These are phyloP conservation scores for Symbiodinium natans DNA, from an alignment of 73 alveolate species.

Conservation along the genomic window DNA sequence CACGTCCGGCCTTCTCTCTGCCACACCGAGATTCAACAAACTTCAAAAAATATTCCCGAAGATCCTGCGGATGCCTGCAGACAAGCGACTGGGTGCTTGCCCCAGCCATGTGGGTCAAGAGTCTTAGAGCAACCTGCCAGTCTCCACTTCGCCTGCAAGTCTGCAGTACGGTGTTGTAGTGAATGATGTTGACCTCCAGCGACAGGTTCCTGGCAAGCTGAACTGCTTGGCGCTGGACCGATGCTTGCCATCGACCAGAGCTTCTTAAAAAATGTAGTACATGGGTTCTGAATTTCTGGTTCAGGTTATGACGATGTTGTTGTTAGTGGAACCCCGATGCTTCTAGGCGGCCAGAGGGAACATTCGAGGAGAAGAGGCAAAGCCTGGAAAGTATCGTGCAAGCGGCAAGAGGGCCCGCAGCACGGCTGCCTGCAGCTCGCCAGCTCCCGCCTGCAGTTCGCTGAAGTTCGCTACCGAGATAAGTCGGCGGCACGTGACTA, in stretches of 20 bases:
- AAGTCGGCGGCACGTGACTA: too few species aligned
- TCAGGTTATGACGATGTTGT: too few species aligned
- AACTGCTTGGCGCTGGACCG: neutral
- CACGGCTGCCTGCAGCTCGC: neutral
- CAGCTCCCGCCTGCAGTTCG: neutral
- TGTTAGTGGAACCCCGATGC: too few species aligned
- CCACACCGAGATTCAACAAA: neutral
- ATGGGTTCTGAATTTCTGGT: too few species aligned
- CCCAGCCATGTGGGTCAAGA: too few species aligned
- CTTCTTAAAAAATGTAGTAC: neutral
- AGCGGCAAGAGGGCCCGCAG: neutral
- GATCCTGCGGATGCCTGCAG: neutral
- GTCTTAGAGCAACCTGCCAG: slow-evolving; percentile 71
- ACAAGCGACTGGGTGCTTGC: neutral
- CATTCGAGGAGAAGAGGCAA: too few species aligned
- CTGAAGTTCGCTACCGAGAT: too few species aligned
- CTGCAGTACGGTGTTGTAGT: slow-evolving; percentile 47
- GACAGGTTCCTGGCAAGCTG: slow-evolving; percentile 12
- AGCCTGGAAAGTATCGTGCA: too few species aligned
- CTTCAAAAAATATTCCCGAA: neutral
- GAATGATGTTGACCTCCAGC: slow-evolving; percentile 45
- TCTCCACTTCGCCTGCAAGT: neutral
- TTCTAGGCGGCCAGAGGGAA: too few species aligned
- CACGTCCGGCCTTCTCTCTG: slow-evolving; percentile 43
- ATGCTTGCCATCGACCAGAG: neutral